Base-by-base conservation (phyloP, 2,329 filamentous ascomycete species). In the Plectosphaerella sp. region DNA sequence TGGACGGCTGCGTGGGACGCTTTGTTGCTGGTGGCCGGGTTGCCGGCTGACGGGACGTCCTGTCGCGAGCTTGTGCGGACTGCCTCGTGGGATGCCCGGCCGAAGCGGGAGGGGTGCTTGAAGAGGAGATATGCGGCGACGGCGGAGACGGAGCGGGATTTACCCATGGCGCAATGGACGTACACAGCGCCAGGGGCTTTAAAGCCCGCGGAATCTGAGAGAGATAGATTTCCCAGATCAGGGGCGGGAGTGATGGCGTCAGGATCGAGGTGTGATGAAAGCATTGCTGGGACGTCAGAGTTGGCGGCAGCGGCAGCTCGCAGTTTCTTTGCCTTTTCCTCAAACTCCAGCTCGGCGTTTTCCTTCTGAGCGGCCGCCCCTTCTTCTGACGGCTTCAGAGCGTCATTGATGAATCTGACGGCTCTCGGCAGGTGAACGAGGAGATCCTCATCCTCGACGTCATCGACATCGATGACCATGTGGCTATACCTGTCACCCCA, bases 361-460 rank as follows among this genome's bases (percentile, higher is more conserved):
- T 35, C n/a, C n/a, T 48, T 22, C 45, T 9, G 22, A n/a, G 22
- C 22, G 22, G 22, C n/a, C 20, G 22, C 20, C 20, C 28, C 25
- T 20, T 18, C 28, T 42, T 15, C 15, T 28, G 45, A 47, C 5
- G 49, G 61, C 47, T 69, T 63, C 49, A 97, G 74, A 2, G 84
- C 93, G 42, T 84, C 74, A 61, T 93, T 83, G 60, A 97, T 96
- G 70, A 96, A 99, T 47, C 78, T 79, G 61, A 94, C 89, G 52
- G 88, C 88, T 49, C 76, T 76, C 7, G 91, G 83, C 55, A 97
- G 87, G 68, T 95, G 85, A 56, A 88, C 81, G 16, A 97, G 73
- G 49, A 97, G 71, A 69, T 99, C 90, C 60, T 92, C 87, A 63
- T 97, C 91, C 18, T 93, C 89, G 49, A 92, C 83, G 73, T 99